A percentile compares a stretch with the other conserved stretches of the same genome.
Evolutionary conservation across 1,284 basidiomycete species (phyloP).

Genomic region (Sphagnurus paluster): DNA sequence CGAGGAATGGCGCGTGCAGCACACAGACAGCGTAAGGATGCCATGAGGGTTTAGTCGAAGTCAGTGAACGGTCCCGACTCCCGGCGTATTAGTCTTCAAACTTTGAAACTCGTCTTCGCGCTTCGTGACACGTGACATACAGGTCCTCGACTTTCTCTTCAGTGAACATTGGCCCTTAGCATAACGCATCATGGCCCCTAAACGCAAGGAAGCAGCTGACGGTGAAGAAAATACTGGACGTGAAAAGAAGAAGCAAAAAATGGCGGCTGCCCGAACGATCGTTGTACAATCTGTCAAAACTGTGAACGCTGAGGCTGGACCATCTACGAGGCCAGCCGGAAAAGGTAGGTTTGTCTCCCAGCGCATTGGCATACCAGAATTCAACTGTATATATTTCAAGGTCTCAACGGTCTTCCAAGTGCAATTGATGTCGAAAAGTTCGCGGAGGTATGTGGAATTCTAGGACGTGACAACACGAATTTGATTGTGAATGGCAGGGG

Average conservation of each 20-base stretch:
- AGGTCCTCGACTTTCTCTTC: neutral
- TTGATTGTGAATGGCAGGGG: constrained; percentile 46
- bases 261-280: constrained; percentile 65
- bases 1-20: constrained; percentile 24
- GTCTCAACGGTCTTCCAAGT: constrained; percentile 62
- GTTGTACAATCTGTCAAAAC: constrained; percentile 47
- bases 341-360: constrained; percentile 33
- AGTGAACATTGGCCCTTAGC: neutral
- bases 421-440: constrained; percentile 87
- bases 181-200: constrained; percentile 57
- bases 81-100: too few species aligned
- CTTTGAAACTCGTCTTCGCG: neutral
- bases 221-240: constrained; percentile 43
- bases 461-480: neutral
- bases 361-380: neutral
- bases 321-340: constrained; percentile 38
- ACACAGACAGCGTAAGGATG: constrained; percentile 36
- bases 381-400: constrained; percentile 29
- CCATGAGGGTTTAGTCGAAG: too few species aligned
- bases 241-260: constrained; percentile 69
- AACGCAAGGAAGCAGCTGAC: constrained; percentile 45
- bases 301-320: constrained; percentile 33
- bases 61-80: too few species aligned
- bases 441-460: constrained; percentile 56
- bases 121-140: neutral